Conservation (phyloP, 352 stramenopile genomes). For the Bremia lactucae region DNA sequence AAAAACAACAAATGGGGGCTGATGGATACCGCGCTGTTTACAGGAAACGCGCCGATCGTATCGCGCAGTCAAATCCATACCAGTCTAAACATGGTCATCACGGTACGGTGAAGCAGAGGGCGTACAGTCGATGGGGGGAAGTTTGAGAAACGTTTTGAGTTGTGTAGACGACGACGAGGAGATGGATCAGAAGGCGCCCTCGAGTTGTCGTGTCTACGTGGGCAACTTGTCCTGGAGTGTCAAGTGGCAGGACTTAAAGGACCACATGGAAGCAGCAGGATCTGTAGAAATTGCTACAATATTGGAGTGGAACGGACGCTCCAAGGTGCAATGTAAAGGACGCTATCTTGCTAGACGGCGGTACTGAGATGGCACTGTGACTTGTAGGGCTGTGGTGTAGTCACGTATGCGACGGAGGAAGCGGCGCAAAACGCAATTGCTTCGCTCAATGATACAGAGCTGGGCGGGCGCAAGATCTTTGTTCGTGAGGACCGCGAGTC, state of each 20-base stretch:
- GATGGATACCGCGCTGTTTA: conserved; percentile 11
- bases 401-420: conserved; percentile 83
- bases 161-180: conserved; percentile 17
- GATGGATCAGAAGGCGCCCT: conserved; percentile 14
- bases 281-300: conserved; percentile 59
- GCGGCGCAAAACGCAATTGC: conserved; percentile 79
- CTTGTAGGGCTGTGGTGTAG: conserved; percentile 86
- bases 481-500: conserved; percentile 89
- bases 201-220: conserved; percentile 62
- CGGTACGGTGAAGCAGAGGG: conserved; percentile 5
- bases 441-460: conserved; percentile 85
- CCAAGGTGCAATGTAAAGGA: conserved; percentile 38
- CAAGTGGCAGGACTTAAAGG: conserved; percentile 73
- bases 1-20: conserved; percentile 5
- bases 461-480: conserved; percentile 89
- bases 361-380: conserved; percentile 1
- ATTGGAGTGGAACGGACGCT: conserved; percentile 54
- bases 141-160: conserved; percentile 1
- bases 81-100: conserved; percentile 16
- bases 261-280: conserved; percentile 66
- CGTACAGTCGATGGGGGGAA: neutral
- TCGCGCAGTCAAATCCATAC: conserved; percentile 51
- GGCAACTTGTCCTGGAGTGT: conserved; percentile 81
- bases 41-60: conserved; percentile 55
- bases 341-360: neutral